Evolutionary conservation across 2,329 filamentous ascomycete species (phyloP), one percentile per base, ranked within the genome.

Genomic region (Exophiala xenobiotica): DNA sequence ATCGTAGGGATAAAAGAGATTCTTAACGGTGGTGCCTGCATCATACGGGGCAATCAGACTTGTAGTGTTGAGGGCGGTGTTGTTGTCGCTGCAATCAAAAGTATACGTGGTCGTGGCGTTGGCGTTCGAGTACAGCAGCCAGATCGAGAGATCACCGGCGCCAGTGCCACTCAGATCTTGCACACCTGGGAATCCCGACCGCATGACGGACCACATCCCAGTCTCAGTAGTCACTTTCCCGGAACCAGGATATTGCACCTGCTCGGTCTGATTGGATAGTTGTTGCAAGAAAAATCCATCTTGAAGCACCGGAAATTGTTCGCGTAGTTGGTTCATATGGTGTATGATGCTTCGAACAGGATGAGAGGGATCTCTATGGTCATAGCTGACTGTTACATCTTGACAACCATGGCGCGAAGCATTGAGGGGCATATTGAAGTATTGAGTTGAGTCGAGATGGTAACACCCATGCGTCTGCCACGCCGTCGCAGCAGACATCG

Each of bases 381-480:
- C 82, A 31, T 79, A 75, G 27, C 77, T 77, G 45, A 81, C 78
- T 6, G 67, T 64, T 3, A 57, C 53, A 37, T 63, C 61, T 16
- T 58, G 19, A 59, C 83, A 86, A 4, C 80, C 83, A 31, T 70
- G 57, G 1, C 73, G 67, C 2, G 78, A 77, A 54, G 74, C 72
- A 41, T 79, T 76, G 29, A 82, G 67, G 0, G 81, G 82, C 70
- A 80, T 80, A 4, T 81, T 62, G 58, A 75, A 78, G 60, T 83
- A 82, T 54, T 83, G 79, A 2, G 74, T 74, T 26, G 77, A 77
- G 14, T 74, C 72, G 3, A 84, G 70, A 11, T 69, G 68, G 66
- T 85, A 85, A 63, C 83, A 86, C 4, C 83, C 83, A 59, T 86
- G 83, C 27, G 76, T 73, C 59, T 82, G 79, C 82, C 83, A 86